These are phyloP conservation scores for Solanum hybrid DNA, from an alignment of 305 asterid species.

Conservation along the genomic window DNA sequence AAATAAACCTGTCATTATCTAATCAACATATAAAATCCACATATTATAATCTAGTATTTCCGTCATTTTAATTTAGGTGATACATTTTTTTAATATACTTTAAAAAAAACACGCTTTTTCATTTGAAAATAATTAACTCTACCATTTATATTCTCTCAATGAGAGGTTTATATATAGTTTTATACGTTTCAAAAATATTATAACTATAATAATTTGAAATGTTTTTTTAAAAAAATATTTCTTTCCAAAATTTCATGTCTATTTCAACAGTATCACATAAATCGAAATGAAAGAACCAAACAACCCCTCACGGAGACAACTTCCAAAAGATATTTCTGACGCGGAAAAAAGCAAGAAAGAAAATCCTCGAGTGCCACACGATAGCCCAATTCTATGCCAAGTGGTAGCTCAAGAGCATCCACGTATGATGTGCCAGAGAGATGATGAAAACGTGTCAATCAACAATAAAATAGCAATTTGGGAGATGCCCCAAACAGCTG, in stretches of 20 bases:
- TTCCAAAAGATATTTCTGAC: background rate
- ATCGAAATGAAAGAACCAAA: background rate
- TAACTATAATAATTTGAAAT: background rate
- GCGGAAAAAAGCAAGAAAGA: background rate
- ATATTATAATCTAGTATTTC: background rate
- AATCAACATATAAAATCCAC: background rate
- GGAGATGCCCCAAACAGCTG: background rate
- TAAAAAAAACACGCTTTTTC: no score
- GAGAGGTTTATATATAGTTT: background rate
- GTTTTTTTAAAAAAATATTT: background rate
- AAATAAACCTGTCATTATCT: background rate
- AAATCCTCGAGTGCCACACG: background rate
- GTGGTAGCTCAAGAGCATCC: background rate
- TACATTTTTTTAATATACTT: no score
- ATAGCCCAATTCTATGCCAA: background rate
- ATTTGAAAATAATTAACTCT: background rate
- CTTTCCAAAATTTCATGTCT: no score
- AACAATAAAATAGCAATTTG: background rate
- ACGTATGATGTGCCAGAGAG: background rate
- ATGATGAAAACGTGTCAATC: background rate
- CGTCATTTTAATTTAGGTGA: no score
- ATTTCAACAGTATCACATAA: no score
- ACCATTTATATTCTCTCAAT: background rate
- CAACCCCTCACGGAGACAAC: background rate
- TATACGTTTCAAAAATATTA: background rate